Percentiles rank a stretch among this genome's conserved stretches.
Evolutionary conservation across 1,284 basidiomycete genomes (phyloP).

Genomic region (Naganishia sp.): DNA sequence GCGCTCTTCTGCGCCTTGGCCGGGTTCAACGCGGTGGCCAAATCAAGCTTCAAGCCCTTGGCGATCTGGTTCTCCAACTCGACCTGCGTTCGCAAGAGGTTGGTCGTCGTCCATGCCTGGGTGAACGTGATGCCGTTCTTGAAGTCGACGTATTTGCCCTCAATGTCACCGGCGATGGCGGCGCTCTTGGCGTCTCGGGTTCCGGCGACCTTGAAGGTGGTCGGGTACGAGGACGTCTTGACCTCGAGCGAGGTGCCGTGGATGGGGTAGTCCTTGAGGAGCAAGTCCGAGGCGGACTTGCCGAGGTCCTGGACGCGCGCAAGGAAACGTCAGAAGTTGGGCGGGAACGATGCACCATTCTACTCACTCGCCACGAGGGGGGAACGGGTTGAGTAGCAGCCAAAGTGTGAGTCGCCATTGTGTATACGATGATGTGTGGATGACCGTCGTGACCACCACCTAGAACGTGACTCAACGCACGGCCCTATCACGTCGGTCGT

Average conservation of each 20-base stretch:
- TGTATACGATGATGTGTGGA: not conserved
- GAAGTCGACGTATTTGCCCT: constrained; percentile 86
- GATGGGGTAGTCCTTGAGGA: constrained; percentile 92
- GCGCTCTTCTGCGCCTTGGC: constrained; percentile 72
- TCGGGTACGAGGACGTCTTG: constrained; percentile 93
- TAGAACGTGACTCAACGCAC: constrained; percentile 20
- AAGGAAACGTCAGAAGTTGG: not conserved
- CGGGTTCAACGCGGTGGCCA: constrained; percentile 81
- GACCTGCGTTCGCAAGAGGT: constrained; percentile 81
- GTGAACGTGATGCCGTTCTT: constrained; percentile 88
- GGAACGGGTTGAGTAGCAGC: constrained; percentile 26
- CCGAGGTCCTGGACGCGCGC: constrained; percentile 72
- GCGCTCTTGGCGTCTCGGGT: constrained; percentile 70
- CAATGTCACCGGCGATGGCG: constrained; percentile 78
- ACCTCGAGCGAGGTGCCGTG: constrained; percentile 76
- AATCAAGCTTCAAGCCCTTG: constrained; percentile 94
- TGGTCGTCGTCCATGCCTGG: constrained; percentile 86
- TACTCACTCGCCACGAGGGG: constrained; percentile 23
- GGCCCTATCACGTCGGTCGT: not conserved
- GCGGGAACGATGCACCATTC: not conserved
- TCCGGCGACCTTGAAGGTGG: constrained; percentile 81
- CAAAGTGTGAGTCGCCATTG: constrained; percentile 11
- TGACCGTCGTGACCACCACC: too few relatives aligned
- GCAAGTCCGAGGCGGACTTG: constrained; percentile 94
- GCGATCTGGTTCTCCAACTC: constrained; percentile 98